Evolutionary conservation across 306 rosid genomes (phyloP), one percentile per base, ranked within the genome.

Genomic region (Delonix regia): DNA sequence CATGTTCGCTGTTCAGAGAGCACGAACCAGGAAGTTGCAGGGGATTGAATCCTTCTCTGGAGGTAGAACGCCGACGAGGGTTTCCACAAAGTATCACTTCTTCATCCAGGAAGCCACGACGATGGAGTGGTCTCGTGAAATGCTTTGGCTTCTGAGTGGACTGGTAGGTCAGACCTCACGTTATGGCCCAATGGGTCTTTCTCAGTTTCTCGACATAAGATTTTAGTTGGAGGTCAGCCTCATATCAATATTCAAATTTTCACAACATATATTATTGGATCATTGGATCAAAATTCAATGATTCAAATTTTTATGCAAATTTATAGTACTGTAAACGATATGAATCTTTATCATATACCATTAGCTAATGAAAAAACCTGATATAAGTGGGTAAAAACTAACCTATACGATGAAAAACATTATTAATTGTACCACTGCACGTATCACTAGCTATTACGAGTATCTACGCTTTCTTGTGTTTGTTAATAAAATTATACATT

Each of bases 51-150:
- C 94, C 82, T 84, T 89, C 75, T 95, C 97, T 2, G 93, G 94
- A 2, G 99, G 99, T 2, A 95, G 93, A 55, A 92, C 88, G 33
- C 97, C 92, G 5, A 91, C 92, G 5, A 95, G 83, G 47, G 98
- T 95, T 83, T 95, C 98, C 0, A 95, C 92, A 21, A 95, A 89
- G 97, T 92, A 95, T 55, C 96, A 71, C 61, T 92, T 92, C 66
- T 87, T 86, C 90, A 91, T 86, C 99, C 99, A 95, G 14, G 86
- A 83, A n/a, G 81, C 76, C 0, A 98, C 91, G 10, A 78, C 88
- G 59, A 92, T 0, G 93, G 88, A 69, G 48, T 41, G 0, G 94
- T 85, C 12, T 87, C 94, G 19, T 85, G 78, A 18, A 81, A 80
- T 83, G 88, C 87, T 74, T 79, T 9, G 78, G 69, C 78, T 87